phyloP scores from a whole-genome alignment of 169 alveolate species.

The Eimeria falciformis region DNA sequence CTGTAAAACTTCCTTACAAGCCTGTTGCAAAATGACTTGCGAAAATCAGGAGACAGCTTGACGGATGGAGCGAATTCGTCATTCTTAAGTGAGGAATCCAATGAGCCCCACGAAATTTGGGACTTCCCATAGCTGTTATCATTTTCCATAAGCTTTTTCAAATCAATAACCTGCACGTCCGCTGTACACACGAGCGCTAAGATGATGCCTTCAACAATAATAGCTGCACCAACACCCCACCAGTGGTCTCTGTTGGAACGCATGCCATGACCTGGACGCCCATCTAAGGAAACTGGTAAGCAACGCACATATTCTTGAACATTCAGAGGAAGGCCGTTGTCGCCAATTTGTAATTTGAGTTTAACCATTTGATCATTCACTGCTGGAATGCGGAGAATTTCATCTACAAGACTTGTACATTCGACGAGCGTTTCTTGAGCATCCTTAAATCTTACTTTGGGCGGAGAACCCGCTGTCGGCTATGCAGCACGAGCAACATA shows the following conservation, averaged over 20 bases:
- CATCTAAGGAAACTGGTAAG: too few species aligned
- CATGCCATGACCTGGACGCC: too few species aligned
- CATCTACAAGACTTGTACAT: conserved; percentile 39
- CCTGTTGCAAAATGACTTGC: conserved; percentile 50
- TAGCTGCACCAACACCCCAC: too few species aligned
- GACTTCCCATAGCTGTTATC: conserved; percentile 43
- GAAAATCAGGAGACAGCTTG: conserved; percentile 44
- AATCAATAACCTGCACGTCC: conserved; percentile 29
- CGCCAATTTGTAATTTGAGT: conserved; percentile 66
- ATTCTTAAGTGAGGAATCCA: not conserved
- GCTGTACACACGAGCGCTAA: too few species aligned
- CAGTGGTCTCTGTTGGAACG: too few species aligned
- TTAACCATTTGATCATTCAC: conserved; percentile 49
- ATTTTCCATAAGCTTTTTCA: conserved; percentile 29
- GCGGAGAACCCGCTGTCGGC: conserved; percentile 29
- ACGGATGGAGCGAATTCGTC: conserved; percentile 28
- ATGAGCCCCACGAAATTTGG: conserved; percentile 60
- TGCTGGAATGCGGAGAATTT: conserved; percentile 61
- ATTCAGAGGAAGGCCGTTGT: conserved; percentile 52
- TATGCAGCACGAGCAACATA: not conserved
- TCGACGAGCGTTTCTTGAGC: conserved; percentile 65
- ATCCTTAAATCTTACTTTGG: conserved; percentile 30
- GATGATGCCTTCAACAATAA: too few species aligned
- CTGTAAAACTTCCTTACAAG: too few species aligned
- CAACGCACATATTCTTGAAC: conserved; percentile 44